phyloP scores from a whole-genome alignment of 257 asterid species.

The Solanum medicagineum region DNA sequence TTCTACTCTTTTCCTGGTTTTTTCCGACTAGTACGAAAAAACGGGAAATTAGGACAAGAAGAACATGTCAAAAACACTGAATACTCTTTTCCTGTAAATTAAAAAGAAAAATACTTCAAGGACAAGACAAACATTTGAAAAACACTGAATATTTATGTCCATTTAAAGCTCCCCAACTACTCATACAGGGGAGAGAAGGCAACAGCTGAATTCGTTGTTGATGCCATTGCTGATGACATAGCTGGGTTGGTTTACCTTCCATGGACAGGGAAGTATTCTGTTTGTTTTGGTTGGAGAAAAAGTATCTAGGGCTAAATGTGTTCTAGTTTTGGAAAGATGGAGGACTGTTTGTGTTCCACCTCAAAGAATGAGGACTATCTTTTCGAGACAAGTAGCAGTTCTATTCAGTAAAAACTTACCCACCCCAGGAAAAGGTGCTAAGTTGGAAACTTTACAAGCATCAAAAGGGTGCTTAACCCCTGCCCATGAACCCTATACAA shows the following conservation, averaged over 20 bases:
- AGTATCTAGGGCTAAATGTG: neutral
- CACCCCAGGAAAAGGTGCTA: neutral
- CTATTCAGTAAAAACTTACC: neutral
- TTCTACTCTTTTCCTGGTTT: neutral
- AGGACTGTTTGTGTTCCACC: neutral
- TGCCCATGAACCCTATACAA: neutral
- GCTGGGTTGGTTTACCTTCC: slow-evolving; percentile 88
- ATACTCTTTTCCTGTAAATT: neutral
- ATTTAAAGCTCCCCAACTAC: neutral
- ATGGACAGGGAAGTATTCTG: neutral
- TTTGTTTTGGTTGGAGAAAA: neutral
- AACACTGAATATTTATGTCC: neutral
- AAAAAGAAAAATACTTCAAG: neutral
- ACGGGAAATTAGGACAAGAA: neutral
- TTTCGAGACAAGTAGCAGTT: neutral
- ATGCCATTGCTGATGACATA: slow-evolving; percentile 77
- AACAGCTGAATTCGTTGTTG: slow-evolving; percentile 72
- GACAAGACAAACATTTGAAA: neutral
- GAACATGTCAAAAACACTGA: neutral
- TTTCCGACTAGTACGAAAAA: neutral
- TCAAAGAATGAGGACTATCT: neutral
- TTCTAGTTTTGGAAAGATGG: neutral
- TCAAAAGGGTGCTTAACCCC: neutral
- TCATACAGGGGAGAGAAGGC: slow-evolving; percentile 79
- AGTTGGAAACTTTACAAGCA: neutral